Evolutionary conservation across 768 basidiomycete genomes (phyloP).

Genomic region (Butyriboletus loyo): DNA sequence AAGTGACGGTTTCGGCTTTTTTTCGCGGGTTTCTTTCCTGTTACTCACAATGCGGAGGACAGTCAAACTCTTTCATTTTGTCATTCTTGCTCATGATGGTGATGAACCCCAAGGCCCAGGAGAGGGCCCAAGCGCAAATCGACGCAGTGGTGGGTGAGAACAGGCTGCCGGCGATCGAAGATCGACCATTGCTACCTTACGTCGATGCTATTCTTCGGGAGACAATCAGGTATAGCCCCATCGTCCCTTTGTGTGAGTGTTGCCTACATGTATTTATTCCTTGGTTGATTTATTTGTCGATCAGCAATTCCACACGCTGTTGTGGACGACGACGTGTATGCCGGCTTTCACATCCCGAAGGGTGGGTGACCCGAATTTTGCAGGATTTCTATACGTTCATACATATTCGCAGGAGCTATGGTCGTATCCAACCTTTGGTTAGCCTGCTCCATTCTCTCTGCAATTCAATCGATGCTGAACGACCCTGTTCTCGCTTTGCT

Average conservation of each 20-base stretch:
- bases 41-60: neutral
- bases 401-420: constrained; percentile 8
- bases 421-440: constrained; percentile 21
- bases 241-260: constrained; percentile 15
- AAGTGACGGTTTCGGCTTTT: neutral
- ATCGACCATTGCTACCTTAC: constrained; percentile 19
- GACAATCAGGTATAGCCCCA: constrained; percentile 14
- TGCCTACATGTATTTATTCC: neutral
- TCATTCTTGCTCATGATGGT: constrained; percentile 21
- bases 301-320: constrained; percentile 30
- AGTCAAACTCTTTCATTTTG: constrained; percentile 26
- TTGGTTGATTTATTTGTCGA: neutral
- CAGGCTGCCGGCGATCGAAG: constrained; percentile 14
- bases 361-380: constrained; percentile 3
- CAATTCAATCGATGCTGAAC: neutral
- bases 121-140: constrained; percentile 23
- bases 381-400: neutral
- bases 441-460: neutral
- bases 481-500: neutral
- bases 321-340: constrained; percentile 42
- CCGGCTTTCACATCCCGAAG: constrained; percentile 52
- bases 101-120: constrained; percentile 10
- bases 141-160: constrained; percentile 13
- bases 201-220: constrained; percentile 21
- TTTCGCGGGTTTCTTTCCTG: neutral